A percentile compares a stretch with the other conserved stretches of the same genome.
These are phyloP conservation scores for Tetracladium setigerum DNA, from an alignment of 495 filamentous ascomycete species.

Conservation along the genomic window DNA sequence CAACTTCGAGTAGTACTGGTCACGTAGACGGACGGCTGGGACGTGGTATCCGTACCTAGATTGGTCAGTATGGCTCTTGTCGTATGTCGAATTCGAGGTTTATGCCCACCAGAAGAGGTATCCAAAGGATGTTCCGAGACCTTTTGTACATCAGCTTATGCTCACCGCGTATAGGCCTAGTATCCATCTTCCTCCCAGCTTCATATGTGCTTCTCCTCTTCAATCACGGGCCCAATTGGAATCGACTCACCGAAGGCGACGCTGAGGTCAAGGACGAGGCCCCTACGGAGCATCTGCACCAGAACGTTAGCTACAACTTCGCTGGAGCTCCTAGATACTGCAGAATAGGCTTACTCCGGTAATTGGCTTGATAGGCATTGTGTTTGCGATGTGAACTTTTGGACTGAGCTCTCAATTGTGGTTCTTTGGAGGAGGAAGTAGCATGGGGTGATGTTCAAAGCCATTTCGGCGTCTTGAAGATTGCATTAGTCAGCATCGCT, in stretches of 20 bases:
- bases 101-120: conserved; percentile 71
- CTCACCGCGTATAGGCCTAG: not conserved
- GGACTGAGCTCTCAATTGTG: conserved; percentile 16
- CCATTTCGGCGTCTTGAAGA: not conserved
- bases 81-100: not conserved
- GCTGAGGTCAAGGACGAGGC: conserved; percentile 71
- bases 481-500: too few species aligned
- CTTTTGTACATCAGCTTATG: conserved; percentile 26
- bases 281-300: conserved; percentile 61
- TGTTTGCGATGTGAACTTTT: conserved; percentile 13
- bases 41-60: conserved; percentile 59
- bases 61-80: conserved; percentile 2
- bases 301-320: conserved; percentile 26
- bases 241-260: conserved; percentile 58
- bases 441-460: conserved; percentile 7
- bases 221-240: conserved; percentile 11
- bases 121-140: conserved; percentile 62
- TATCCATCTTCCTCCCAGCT: not conserved
- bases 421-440: conserved; percentile 12
- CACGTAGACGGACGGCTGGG: conserved; percentile 65
- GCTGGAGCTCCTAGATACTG: conserved; percentile 12
- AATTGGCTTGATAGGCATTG: conserved; percentile 46
- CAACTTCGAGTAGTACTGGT: conserved; percentile 67
- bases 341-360: conserved; percentile 35
- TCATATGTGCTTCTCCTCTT: not conserved